Evolutionary conservation across 345 rosid genomes (phyloP), one percentile per base, ranked within the genome.

Genomic region (Atalantia buxifolia): DNA sequence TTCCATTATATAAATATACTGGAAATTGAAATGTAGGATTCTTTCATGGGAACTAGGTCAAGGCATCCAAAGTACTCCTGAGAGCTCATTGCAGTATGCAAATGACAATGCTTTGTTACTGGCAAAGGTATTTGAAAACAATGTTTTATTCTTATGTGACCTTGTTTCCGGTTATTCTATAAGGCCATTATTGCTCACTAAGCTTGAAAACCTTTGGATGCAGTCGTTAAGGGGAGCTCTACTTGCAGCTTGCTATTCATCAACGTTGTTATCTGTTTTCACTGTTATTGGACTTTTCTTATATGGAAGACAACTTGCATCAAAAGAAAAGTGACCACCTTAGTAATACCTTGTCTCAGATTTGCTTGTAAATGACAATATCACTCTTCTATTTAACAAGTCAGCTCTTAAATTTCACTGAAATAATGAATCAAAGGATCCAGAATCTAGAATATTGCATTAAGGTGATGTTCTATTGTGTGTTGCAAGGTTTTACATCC

Each of bases 191-290:
- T 33, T 50, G 5, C 9, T 36, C 33, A 7, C 78, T 64, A 76
- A 28, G 35, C 22, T 50, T 27, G 38, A 56, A 79, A 75, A 24
- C 42, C 72, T 28, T 72, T 74, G 72, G 74, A 63, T 88, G 83
- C 96, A 95, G 99, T 95, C 99, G 56, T 79, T 95, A 21, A 87
- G 98, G 81, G 97, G 84, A 79, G 85, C 97, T 77, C 88, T 95
- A 27, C 91, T 93, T 56, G 87, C 85, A 5, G 2, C 87, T 30
- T 88, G 86, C 86, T 95, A 91, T 79, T 85, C 85, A 0, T 93
- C 97, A 7, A 76, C 97, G 1, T 10, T 92, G 53, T 86, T 93
- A 84, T 91, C 98, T 9, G 92, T 85, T 78, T 77, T 78, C 74
- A 85, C 98, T 61, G 38, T 87, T 9, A 79, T 80, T 42, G 99